Evolutionary conservation across 2,329 filamentous ascomycete species (phyloP), one percentile per base, ranked within the genome.

Genomic region (Stemphylium vesicarium): DNA sequence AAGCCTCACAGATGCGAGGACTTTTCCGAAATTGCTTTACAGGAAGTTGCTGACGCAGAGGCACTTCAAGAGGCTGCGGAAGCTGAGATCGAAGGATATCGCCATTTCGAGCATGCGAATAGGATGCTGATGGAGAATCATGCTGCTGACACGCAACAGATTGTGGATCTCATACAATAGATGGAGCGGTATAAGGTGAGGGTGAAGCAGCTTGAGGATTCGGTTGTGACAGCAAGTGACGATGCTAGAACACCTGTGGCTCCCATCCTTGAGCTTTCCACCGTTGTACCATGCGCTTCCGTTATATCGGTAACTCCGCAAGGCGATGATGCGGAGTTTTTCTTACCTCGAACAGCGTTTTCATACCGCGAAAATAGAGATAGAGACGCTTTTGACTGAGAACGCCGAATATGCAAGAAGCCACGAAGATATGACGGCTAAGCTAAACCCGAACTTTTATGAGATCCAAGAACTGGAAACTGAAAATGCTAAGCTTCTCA

Each of bases 1-100:
- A 12, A 38, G 18, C n/a, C 24, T 1, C 26, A 53, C 5, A 20
- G 24, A 13, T 50, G 52, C 35, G 40, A 16, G 16, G 29, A 50
- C n/a, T 32, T 40, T 13, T 15, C 15, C 4, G 29, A 11, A 8
- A 10, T 5, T n/a, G 26, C 40, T 22, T 18, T 13, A 3, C 22
- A 52, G 10, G 10, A 56, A 24, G 8, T 56, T 16, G 26, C 15
- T n/a, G 33, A 49, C 12, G 53, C 53, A 11, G 10, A 33, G 11
- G 33, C 24, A 3, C n/a, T 45, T 5, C 50, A 47, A 15, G 35
- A n/a, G 2, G 50, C 44, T 1, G 40, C 45, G 3, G 50, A 57
- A 20, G 40, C 42, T 16, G 47, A 53, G 36, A 15, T 29, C 3
- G 36, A 49, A 15, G 53, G 31, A 10, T 15, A 49, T 4, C 39